Evolutionary conservation across 805 yeast genomes (phyloP), one percentile per base, ranked within the genome.

Genomic region (Saccharomycopsis fodiens): DNA sequence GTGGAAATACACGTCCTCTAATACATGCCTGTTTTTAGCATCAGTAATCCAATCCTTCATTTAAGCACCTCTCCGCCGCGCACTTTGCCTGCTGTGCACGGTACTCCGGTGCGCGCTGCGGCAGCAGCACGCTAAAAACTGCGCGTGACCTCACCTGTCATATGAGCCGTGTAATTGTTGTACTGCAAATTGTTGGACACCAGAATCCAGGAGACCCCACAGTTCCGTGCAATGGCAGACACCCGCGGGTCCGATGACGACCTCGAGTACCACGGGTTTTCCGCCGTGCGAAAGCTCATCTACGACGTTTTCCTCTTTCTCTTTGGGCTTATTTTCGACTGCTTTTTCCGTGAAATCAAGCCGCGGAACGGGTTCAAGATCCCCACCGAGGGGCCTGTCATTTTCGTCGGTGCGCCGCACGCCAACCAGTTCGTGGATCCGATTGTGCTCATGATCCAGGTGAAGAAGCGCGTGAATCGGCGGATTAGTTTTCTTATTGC

Each of bases 371-470:
- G 95, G 1, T 86, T 78, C 64, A 74, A 74, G 39, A 72, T 78
- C 42, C 83, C 84, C 12, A 31, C 8, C 4, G 39, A 29, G 12
- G 53, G 53, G 15, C 53, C 53, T 12, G 48, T 50, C 12, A 82
- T 91, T 45, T 82, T 93, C 53, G 97, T 93, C 31, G 95, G 91
- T 4, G 98, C 97, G 1, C 97, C 97, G 1, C 98, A 91, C 66
- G 95, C 96, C 15, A 86, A 86, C 58, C 95, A 86, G 56, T 85
- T 84, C 52, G 79, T 83, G 29, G 85, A 79, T 54, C 91, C 93
- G 1, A 76, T 89, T 41, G 73, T 93, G 42, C 68, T 93, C 39
- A 81, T 86, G 84, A 81, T 84, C 39, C 91, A 84, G 59, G 91
- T 85, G 21, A 75, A 79, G 55, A 67, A 69, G 42, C 78, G 77